A percentile compares a stretch with the other conserved stretches of the same genome.
phyloP scores from a whole-genome alignment of 2,329 filamentous ascomycete genomes.

The Elsinoe ampelina region DNA sequence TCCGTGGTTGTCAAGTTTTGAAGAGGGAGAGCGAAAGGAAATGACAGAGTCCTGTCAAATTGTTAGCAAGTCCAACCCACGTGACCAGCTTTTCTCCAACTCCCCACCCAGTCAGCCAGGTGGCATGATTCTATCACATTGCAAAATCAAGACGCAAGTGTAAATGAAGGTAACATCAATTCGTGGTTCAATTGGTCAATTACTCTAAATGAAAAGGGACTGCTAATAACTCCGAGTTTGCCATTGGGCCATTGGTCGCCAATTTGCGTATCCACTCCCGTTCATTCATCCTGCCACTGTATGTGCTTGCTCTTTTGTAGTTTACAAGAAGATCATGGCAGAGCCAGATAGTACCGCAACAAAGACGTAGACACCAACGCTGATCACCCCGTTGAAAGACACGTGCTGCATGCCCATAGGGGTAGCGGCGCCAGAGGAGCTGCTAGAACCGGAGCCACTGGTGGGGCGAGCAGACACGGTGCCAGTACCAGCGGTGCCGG shows the following conservation, averaged over 20 bases:
- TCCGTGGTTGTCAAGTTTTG: too few relatives aligned
- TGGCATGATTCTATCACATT: not conserved
- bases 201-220: conserved; percentile 12
- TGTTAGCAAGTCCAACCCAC: too few relatives aligned
- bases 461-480: conserved; percentile 43
- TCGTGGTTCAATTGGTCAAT: conserved; percentile 11
- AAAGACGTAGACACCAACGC: conserved; percentile 42
- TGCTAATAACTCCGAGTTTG: conserved; percentile 2
- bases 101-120: too few relatives aligned
- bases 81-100: too few relatives aligned
- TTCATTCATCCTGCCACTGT: not conserved
- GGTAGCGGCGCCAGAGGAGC: conserved; percentile 30
- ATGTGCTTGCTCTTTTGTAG: conserved; percentile 3
- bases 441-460: conserved; percentile 20
- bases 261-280: not conserved
- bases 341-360: conserved; percentile 43
- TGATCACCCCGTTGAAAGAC: conserved; percentile 34
- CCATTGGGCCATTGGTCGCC: not conserved
- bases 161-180: not conserved
- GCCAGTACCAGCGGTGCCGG: conserved; percentile 52
- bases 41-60: too few relatives aligned
- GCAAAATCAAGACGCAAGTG: not conserved
- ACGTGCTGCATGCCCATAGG: conserved; percentile 37
- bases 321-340: conserved; percentile 47
- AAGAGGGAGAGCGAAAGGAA: too few relatives aligned